Conservation (phyloP, 2,329 filamentous ascomycete species). For the Aureobasidium uvarum region DNA sequence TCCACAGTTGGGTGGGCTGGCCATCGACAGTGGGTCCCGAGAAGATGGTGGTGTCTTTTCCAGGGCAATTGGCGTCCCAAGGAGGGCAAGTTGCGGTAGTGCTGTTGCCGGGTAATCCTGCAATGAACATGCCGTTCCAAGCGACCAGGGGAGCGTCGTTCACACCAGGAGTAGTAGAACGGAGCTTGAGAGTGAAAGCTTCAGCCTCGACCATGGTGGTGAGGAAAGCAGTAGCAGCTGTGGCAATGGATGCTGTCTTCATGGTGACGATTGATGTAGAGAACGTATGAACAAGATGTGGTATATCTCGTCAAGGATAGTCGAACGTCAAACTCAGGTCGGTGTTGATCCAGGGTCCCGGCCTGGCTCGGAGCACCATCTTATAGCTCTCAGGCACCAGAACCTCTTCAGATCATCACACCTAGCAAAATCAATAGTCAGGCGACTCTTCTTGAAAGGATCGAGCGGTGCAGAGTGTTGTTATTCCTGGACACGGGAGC, state of each 20-base stretch:
- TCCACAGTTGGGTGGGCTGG: neutral
- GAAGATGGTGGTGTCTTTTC: neutral
- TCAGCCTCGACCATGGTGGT: neutral
- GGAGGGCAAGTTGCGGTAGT: neutral
- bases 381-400: neutral
- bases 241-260: neutral
- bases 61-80: neutral
- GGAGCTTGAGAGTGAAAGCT: neutral
- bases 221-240: slow-evolving; percentile 8
- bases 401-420: neutral
- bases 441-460: neutral
- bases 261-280: neutral
- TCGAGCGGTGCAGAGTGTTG: neutral
- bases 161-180: neutral
- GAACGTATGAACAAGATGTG: neutral
- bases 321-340: neutral
- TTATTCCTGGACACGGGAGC: slow-evolving; percentile 4
- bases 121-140: slow-evolving; percentile 7
- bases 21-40: neutral
- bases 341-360: neutral
- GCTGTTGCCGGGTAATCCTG: neutral
- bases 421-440: neutral
- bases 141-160: neutral
- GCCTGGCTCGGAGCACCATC: neutral
- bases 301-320: neutral